Evolutionary conservation across 140 eudicot species (phyloP), one percentile per base, ranked within the genome.

Genomic region (Senecio squalidus): DNA sequence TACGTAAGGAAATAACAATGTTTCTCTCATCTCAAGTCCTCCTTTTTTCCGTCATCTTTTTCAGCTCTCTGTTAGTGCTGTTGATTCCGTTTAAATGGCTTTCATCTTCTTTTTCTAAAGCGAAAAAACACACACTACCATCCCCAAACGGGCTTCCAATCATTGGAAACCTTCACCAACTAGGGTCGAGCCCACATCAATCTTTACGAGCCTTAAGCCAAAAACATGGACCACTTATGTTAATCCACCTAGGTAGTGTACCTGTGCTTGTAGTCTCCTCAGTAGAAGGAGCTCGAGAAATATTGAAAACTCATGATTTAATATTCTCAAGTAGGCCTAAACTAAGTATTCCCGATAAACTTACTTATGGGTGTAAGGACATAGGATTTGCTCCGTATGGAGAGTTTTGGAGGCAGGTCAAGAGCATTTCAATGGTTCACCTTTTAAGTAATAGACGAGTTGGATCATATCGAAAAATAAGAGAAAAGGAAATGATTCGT

Each of bases 191-290:
- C 59, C 36, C 22, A 8, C 59, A 27, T 28, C 59, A 8, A 9
- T 53, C 59, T 27, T 53, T 27, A 1, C 40, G 59, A n/a, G 24
- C 36, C 36, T 53, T 53, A 28, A 52, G 38, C 23, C 59, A 3
- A 53, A 53, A 27, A 53, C 24, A 53, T 14, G 59, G 59, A 6
- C 58, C 59, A 53, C 59, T 53, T 27, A n/a, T 27, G 39, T 53
- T 53, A 39, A 53, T 27, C 6, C 59, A 53, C 21, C 38, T 53
- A 16, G 40, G 59, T 26, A 53, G 34, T 16, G 40, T 53, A 13
- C 59, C 59, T 6, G 39, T 53, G 18, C 14, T 53, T 1, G 38
- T 53, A 14, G 40, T 53, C 11, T 27, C 59, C 0, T 53, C 39
- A 5, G 39, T 39, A 4, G 38, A 53, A 53, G 40, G 39, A 53